Evolutionary conservation across 441 rosid genomes (phyloP), one percentile per base, ranked within the genome.

Genomic region (Pelargonium fulgidum): DNA sequence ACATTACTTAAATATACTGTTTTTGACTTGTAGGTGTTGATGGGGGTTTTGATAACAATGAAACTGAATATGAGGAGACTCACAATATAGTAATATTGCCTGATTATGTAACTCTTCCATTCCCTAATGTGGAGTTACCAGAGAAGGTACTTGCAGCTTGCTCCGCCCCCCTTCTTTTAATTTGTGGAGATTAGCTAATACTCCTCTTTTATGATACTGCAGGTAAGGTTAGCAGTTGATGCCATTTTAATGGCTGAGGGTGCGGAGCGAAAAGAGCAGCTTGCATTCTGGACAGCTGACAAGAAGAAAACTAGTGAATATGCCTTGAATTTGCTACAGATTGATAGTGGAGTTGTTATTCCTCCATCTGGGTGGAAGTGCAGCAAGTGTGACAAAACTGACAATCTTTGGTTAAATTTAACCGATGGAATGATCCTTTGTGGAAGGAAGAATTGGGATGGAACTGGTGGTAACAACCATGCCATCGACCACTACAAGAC

Each of bases 391-490:
- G 98, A 94, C 64, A 87, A 94, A 81, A 87, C 62, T 59, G 92
- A 94, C 26, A 94, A 94, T 78, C 88, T 94, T 17, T 94, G 99
- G 98, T 76, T 94, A 73, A 92, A 94, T 86, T 89, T 94, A 77
- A 87, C 96, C 24, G 98, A 94, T 80, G 99, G 98, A 70, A 85
- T 81, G 91, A 90, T 90, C 72, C 95, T 92, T 22, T 94, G 98
- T 72, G 98, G 99, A 65, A 81, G 98, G 77, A 90, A 68, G 77
- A 92, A 89, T 79, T 94, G 98, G 98, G 98, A 90, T 82, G 98
- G 96, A 74, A 90, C 85, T 80, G 99, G 97, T 64, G 99, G 97
- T 66, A 94, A 94, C 80, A 82, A 94, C 78, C 99, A 94, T 82
- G 99, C 98, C 1, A 70, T 92, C 79, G 97, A 86, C 16, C 83